phyloP scores from a whole-genome alignment of 1,139 yeast species.

The Kodamaea alishanica region DNA sequence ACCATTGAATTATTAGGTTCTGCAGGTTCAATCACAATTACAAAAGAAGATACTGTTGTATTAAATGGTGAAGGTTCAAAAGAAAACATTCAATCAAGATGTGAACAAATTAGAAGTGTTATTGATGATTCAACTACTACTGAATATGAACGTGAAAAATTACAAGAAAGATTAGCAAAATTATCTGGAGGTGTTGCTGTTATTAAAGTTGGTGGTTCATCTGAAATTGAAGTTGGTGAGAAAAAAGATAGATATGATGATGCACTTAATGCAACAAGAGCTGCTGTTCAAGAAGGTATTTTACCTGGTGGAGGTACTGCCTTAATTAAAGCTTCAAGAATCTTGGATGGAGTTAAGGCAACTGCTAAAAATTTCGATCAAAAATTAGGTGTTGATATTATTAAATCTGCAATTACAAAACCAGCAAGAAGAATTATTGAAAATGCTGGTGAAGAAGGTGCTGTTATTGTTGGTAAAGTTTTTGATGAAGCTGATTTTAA shows the following conservation, averaged over 20 bases:
- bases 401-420: conserved; percentile 91
- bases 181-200: conserved; percentile 99
- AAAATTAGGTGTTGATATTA: conserved; percentile 94
- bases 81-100: conserved; percentile 83
- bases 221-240: conserved; percentile 98
- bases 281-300: conserved; percentile 99
- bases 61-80: conserved; percentile 95
- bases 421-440: conserved; percentile 98
- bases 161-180: conserved; percentile 98
- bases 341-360: conserved; percentile 67
- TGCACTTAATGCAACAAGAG: conserved; percentile 98
- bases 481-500: conserved; percentile 85
- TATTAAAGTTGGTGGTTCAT: conserved; percentile 95
- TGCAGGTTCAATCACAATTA: conserved; percentile 88
- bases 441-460: conserved; percentile 98
- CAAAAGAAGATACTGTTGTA: conserved; percentile 96
- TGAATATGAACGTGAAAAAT: conserved; percentile 95
- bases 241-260: conserved; percentile 99
- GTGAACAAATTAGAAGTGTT: conserved; percentile 92
- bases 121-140: conserved; percentile 74
- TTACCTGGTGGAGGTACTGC: conserved; percentile 99
- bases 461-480: conserved; percentile 95
- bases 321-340: conserved; percentile 85
- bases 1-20: conserved; percentile 89
- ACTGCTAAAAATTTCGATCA: conserved; percentile 89